Conservation (phyloP, 257 asterid genomes). For the Jasminum sambac region DNA sequence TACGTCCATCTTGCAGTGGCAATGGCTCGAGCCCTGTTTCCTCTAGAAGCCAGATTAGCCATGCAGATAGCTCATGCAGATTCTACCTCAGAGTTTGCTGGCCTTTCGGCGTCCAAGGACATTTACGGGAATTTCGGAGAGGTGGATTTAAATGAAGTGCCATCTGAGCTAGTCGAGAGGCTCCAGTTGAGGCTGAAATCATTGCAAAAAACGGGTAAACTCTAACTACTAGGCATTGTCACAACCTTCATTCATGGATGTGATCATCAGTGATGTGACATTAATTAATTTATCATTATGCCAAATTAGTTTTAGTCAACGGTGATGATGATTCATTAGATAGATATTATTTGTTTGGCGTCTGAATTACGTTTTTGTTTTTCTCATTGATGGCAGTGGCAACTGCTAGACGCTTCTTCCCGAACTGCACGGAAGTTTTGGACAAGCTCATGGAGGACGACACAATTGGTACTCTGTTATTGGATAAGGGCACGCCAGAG, state of each 20-base stretch:
- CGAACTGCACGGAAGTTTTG: slow-evolving; percentile 75
- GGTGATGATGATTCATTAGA: too few relatives aligned
- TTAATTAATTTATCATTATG: too few relatives aligned
- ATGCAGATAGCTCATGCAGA: slow-evolving; percentile 82
- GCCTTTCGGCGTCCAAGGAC: slow-evolving; percentile 60
- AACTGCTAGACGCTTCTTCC: slow-evolving; percentile 51
- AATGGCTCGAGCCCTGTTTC: slow-evolving; percentile 78
- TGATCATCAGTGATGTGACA: too few relatives aligned
- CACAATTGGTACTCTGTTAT: slow-evolving; percentile 43
- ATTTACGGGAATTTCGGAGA: slow-evolving; percentile 46
- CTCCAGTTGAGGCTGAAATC: slow-evolving; percentile 65
- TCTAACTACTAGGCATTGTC: slow-evolving; percentile 1
- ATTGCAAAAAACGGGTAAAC: slow-evolving; percentile 79
- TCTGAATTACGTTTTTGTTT: slow-evolving; percentile 2
- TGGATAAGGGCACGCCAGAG: slow-evolving; percentile 67
- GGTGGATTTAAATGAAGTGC: slow-evolving; percentile 68
- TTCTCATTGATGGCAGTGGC: slow-evolving; percentile 44
- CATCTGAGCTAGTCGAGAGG: slow-evolving; percentile 75
- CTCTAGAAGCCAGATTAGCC: slow-evolving; percentile 76
- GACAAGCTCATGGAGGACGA: slow-evolving; percentile 79
- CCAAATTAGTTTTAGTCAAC: too few relatives aligned
- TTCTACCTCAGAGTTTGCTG: slow-evolving; percentile 64
- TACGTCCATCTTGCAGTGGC: slow-evolving; percentile 55
- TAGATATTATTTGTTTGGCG: too few relatives aligned
- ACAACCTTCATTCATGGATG: neutral